Evolutionary conservation across 2,329 filamentous ascomycete genomes (phyloP), one percentile per base, ranked within the genome.

Genomic region (Lanzia echinophila): DNA sequence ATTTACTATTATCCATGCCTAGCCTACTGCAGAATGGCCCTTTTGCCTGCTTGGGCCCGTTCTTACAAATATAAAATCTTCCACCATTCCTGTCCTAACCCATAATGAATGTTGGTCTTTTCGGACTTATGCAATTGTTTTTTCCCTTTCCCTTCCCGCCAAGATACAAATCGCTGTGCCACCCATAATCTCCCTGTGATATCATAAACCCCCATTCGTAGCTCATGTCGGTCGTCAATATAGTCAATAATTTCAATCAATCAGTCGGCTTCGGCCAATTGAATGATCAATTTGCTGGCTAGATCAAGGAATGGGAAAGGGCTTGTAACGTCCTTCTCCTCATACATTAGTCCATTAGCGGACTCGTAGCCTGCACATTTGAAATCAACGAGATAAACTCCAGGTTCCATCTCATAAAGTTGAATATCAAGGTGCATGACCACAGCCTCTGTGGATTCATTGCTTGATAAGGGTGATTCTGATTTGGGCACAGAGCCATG

Each of bases 361-460:
- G 79, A 89, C 73, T 99, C 94, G 72, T 99, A 99, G 19, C 94
- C 94, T 13, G 94, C 91, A 69, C 92, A 97, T 69, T 96, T 97
- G 77, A 99, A 99, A 70, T 99, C 94, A 47, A 99, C 94, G 58
- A 99, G 85, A 70, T 92, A 97, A 61, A 94, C 92, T 53, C 88
- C 87, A 55, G 84, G 83, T 69, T 97, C 92, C 75, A 97, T 90
- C 67, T 90, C 87, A 71, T 96, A 96, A 49, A 96, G 85, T 69
- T 96, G 94, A 59, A 99, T 96, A 61, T 95, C 91, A 68, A 99
- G 83, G 68, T 96, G 94, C 65, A 97, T 87, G 68, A 88, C 92
- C n/a, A 95, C 84, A 19, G 60, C 61, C 36, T 70, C 65, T 46
- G 67, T 46, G 3, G 65, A 62, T 19, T 61, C 38, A 57, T 12